Evolutionary conservation across 768 basidiomycete genomes (phyloP), one percentile per base, ranked within the genome.

Genomic region (Rubroboletus pulcherrimus): DNA sequence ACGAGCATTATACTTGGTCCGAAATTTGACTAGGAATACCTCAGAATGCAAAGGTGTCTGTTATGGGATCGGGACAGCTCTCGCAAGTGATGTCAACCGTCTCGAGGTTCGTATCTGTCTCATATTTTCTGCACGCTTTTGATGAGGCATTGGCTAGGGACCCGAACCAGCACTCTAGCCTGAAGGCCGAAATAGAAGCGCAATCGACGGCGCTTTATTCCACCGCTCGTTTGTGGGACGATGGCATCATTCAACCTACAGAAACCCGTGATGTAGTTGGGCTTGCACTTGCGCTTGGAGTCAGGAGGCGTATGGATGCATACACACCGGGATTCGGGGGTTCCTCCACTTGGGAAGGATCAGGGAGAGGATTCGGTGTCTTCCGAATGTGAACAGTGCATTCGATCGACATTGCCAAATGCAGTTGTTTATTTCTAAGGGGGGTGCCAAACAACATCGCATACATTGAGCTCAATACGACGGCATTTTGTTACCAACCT

Each of bases 51-150:
- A 94, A 89, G 71, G 87, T 96, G 2, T 90, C 89, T 15, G 95
- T 98, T 37, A 98, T 98, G 94, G 94, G 95, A 35, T 91, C 91
- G 2, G 89, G 85, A 9, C 95, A 97, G 67, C 81, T 98, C 26
- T 92, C 91, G 10, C 87, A 91, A 64, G 94, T 98, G 39, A 98
- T 98, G 95, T 76, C 87, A 14, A 81, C 84, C 0, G 93, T 97
- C 15, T 93, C 92, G 11, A 89, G 84, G 85, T 92, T 73, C 35
- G 79, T 71, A 14, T 24, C 37, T 14, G 42, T 55, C 47, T 24
- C 34, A 12, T 17, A 15, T 2, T 33, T 3, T 45, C 7, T 4
- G 38, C 51, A 33, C 24, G 38, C 26, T 35, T 31, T 38, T 49
- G 39, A 43, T 48, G 30, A 51, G 12, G 29, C 26, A 24, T 35